Evolutionary conservation across 106 monocot genomes (phyloP).

Genomic region (Allium fistulosum): DNA sequence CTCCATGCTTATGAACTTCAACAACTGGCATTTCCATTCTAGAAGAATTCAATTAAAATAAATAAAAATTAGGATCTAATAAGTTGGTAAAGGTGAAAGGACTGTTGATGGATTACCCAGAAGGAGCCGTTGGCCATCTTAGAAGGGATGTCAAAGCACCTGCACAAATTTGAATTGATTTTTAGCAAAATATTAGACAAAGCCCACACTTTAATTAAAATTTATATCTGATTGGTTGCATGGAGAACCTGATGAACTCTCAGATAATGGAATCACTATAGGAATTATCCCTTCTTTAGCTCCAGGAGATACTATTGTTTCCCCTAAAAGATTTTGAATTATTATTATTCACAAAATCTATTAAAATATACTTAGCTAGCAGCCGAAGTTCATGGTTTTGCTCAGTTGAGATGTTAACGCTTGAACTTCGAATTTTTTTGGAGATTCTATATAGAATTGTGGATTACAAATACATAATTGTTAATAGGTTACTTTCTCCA

Average conservation of each 20-base stretch:
- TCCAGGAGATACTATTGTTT: constrained; percentile 67
- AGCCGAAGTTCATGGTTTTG: too few species aligned
- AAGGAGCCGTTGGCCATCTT: constrained; percentile 93
- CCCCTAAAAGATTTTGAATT: constrained; percentile 35
- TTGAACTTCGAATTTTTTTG: too few species aligned
- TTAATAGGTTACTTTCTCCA: too few species aligned
- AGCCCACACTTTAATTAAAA: too few species aligned
- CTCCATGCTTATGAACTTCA: constrained; percentile 82
- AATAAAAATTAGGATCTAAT: not conserved
- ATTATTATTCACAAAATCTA: not conserved
- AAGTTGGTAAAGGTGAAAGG: not conserved
- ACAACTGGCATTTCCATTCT: constrained; percentile 99
- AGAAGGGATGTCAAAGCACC: constrained; percentile 84
- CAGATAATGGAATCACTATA: constrained; percentile 71
- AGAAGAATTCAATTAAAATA: not conserved
- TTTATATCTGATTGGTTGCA: too few species aligned
- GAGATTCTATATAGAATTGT: too few species aligned
- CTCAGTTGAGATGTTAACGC: too few species aligned
- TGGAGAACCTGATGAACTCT: constrained; percentile 65
- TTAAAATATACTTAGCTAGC: not conserved
- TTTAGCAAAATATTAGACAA: too few species aligned
- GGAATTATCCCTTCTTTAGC: constrained; percentile 80
- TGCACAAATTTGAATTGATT: constrained; percentile 4
- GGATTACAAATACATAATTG: too few species aligned
- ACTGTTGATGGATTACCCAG: constrained; percentile 42